Conservation (phyloP, 1,139 yeast genomes). For the Pichia sp. region DNA sequence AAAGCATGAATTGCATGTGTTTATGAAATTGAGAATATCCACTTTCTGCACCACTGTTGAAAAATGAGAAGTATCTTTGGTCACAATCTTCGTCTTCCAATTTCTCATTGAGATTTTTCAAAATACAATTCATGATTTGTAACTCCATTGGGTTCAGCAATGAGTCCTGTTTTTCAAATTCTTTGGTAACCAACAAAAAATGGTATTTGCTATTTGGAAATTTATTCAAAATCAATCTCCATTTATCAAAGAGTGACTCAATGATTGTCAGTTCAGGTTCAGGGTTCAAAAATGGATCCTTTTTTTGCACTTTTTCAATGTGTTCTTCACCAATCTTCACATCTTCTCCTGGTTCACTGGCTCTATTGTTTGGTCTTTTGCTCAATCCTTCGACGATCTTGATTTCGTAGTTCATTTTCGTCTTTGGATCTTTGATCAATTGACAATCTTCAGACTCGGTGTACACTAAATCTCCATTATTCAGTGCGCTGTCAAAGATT, state of each 20-base stretch:
- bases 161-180: constrained; percentile 61
- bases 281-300: constrained; percentile 74
- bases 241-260: constrained; percentile 45
- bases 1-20: constrained; percentile 76
- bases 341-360: constrained; percentile 21
- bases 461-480: constrained; percentile 18
- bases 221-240: constrained; percentile 69
- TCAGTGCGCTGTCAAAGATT: constrained; percentile 17
- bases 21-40: constrained; percentile 95
- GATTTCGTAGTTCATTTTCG: constrained; percentile 21
- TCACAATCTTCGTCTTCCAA: constrained; percentile 15
- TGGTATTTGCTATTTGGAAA: constrained; percentile 79
- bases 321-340: constrained; percentile 27
- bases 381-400: constrained; percentile 24
- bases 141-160: constrained; percentile 68
- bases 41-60: constrained; percentile 77
- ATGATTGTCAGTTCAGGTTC: constrained; percentile 67
- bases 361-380: constrained; percentile 25
- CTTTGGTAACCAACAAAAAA: constrained; percentile 66
- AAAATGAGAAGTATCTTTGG: constrained; percentile 62
- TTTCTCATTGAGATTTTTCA: constrained; percentile 30
- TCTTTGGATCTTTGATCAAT: constrained; percentile 15
- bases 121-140: constrained; percentile 44
- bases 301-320: constrained; percentile 25
- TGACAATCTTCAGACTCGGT: constrained; percentile 17